Percentiles rank a stretch among this genome's conserved stretches.
Conservation (phyloP, 441 rosid genomes). For the Biscutella laevigata region DNA sequence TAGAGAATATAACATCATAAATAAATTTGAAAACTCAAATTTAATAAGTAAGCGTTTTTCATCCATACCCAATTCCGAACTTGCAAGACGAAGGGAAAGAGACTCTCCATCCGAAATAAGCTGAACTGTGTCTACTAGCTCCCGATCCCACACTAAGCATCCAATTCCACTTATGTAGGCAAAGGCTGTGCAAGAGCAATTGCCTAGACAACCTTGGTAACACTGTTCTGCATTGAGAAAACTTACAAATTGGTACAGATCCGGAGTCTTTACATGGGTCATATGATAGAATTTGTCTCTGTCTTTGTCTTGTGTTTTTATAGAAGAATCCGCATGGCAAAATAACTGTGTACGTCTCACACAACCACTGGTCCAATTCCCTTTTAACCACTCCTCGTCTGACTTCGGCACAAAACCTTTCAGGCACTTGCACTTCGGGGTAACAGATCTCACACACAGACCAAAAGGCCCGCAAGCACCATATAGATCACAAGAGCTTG, state of each 20-base stretch:
- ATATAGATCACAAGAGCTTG: constrained; percentile 34
- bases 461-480: constrained; percentile 38
- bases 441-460: constrained; percentile 18
- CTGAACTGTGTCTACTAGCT: constrained; percentile 29
- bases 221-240: constrained; percentile 12
- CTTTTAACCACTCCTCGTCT: constrained; percentile 29
- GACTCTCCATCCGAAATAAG: constrained; percentile 23
- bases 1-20: background rate
- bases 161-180: constrained; percentile 31
- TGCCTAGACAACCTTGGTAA: constrained; percentile 18
- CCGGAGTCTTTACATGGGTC: constrained; percentile 29
- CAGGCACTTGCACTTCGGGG: constrained; percentile 31
- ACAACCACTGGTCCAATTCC: constrained; percentile 37
- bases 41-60: background rate
- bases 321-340: constrained; percentile 14
- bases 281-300: constrained; percentile 22
- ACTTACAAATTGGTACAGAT: constrained; percentile 22
- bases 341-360: constrained; percentile 21
- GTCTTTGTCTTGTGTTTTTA: background rate
- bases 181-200: constrained; percentile 44
- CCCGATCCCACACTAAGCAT: constrained; percentile 35
- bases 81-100: constrained; percentile 32
- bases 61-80: constrained; percentile 30
- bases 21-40: constrained; percentile 3
- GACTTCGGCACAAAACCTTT: constrained; percentile 29